These are phyloP conservation scores for Chlamydomonas schloesseri DNA, from an alignment of 139 green algal species.

Conservation along the genomic window DNA sequence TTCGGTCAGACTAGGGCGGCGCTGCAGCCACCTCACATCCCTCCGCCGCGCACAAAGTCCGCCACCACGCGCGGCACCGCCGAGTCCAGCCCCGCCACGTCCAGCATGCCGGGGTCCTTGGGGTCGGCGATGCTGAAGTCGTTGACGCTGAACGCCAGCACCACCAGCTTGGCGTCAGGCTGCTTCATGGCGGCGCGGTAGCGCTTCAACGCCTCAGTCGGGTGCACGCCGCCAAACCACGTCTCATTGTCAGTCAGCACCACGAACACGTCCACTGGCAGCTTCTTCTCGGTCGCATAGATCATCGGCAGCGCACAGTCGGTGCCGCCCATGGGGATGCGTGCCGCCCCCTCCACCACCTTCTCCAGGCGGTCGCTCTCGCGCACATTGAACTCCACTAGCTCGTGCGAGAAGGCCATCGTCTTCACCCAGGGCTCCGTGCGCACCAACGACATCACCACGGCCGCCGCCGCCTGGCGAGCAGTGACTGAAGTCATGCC, in stretches of 20 bases:
- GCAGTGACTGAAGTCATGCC: conserved; percentile 23
- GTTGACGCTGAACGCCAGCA: conserved; percentile 27
- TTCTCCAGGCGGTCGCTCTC: conserved; percentile 5
- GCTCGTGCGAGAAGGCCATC: conserved; percentile 42
- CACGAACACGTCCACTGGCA: conserved; percentile 49
- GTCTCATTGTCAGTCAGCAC: conserved; percentile 53
- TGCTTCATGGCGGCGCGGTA: conserved; percentile 18
- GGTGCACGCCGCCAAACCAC: not conserved
- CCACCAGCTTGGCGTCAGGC: conserved; percentile 39
- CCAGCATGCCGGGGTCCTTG: conserved; percentile 37
- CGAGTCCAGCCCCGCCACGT: conserved; percentile 44
- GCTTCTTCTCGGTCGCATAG: conserved; percentile 10
- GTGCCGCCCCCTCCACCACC: not conserved
- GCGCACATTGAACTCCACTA: not conserved
- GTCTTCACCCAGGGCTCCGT: conserved; percentile 29
- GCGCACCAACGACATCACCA: conserved; percentile 40
- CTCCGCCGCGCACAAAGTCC: conserved; percentile 23
- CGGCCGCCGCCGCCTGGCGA: conserved; percentile 31
- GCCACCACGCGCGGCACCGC: conserved; percentile 32
- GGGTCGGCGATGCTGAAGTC: conserved; percentile 29
- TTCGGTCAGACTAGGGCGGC: too few species aligned
- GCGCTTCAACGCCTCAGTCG: conserved; percentile 21
- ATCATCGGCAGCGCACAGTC: conserved; percentile 51
- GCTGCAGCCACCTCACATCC: conserved; percentile 1
- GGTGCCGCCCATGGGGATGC: conserved; percentile 45